Conservation (phyloP, 768 basidiomycete species). For the Xanthoconium purpureum region DNA sequence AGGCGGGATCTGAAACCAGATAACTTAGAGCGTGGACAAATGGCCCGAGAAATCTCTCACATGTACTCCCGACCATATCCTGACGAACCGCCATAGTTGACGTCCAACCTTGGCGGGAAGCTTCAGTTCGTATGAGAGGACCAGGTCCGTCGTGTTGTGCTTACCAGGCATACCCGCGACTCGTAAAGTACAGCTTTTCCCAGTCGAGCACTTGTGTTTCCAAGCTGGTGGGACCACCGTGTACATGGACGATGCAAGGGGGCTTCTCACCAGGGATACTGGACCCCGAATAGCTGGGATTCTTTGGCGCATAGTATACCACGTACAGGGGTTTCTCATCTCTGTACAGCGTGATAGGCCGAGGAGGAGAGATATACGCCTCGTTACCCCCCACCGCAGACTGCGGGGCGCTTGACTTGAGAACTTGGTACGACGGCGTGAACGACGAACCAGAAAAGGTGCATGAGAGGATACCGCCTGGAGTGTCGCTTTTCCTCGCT, state of each 20-base stretch:
- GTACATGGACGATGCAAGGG: slow-evolving; percentile 61
- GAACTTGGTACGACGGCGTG: slow-evolving; percentile 15
- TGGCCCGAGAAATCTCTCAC: slow-evolving; percentile 20
- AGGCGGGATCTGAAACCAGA: slow-evolving; percentile 44
- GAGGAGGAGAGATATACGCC: slow-evolving; percentile 45
- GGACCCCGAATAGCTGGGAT: slow-evolving; percentile 54
- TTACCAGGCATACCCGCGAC: slow-evolving; percentile 72
- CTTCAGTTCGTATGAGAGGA: background rate
- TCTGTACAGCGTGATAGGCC: slow-evolving; percentile 42
- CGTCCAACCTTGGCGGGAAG: slow-evolving; percentile 50
- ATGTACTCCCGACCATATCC: slow-evolving; percentile 71
- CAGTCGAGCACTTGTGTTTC: slow-evolving; percentile 47
- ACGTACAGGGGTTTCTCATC: slow-evolving; percentile 49
- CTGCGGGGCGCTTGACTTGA: slow-evolving; percentile 26
- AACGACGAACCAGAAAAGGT: slow-evolving; percentile 25
- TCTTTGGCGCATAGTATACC: slow-evolving; percentile 65
- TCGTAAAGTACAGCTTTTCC: slow-evolving; percentile 64
- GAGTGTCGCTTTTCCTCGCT: slow-evolving; percentile 32
- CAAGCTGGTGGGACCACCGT: slow-evolving; percentile 68
- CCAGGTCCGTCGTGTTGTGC: background rate
- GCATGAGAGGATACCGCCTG: slow-evolving; percentile 31
- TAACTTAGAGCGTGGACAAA: background rate
- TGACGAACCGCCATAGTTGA: slow-evolving; percentile 75
- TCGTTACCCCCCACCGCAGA: slow-evolving; percentile 10
- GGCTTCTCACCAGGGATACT: slow-evolving; percentile 53